Evolutionary conservation across 257 asterid genomes (phyloP).

Genomic region (Penstemon newberryi): DNA sequence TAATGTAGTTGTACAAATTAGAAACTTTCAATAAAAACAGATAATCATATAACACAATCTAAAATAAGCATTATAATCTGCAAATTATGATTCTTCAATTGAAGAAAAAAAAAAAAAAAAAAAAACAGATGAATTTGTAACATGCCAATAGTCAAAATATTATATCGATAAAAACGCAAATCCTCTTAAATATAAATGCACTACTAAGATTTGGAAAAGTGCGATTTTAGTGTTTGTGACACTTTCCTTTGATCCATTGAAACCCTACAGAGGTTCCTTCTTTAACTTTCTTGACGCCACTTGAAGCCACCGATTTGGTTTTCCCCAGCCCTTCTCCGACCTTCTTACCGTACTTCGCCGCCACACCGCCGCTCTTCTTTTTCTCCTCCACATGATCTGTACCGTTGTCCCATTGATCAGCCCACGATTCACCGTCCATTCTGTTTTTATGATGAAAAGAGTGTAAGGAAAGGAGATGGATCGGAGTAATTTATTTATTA

Average conservation of each 20-base stretch:
- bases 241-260: constrained; percentile 76
- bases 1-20: too few species aligned
- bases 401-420: constrained; percentile 73
- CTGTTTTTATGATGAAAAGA: background rate
- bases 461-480: background rate
- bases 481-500: background rate
- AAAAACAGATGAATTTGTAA: background rate
- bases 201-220: too few species aligned
- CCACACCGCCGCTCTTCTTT: constrained; percentile 36
- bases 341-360: constrained; percentile 51
- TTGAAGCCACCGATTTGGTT: constrained; percentile 62
- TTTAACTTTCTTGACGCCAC: constrained; percentile 66
- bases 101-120: background rate
- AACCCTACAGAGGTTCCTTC: constrained; percentile 63
- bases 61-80: background rate
- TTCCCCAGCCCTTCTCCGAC: constrained; percentile 53
- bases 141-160: background rate
- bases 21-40: too few species aligned
- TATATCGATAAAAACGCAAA: too few species aligned
- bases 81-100: background rate
- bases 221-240: constrained; percentile 32
- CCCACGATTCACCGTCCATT: constrained; percentile 57
- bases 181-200: background rate
- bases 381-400: constrained; percentile 46
- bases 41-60: background rate